Evolutionary conservation across 768 basidiomycete genomes (phyloP), one percentile per base, ranked within the genome.

Genomic region (Melanogaster broomeanus): DNA sequence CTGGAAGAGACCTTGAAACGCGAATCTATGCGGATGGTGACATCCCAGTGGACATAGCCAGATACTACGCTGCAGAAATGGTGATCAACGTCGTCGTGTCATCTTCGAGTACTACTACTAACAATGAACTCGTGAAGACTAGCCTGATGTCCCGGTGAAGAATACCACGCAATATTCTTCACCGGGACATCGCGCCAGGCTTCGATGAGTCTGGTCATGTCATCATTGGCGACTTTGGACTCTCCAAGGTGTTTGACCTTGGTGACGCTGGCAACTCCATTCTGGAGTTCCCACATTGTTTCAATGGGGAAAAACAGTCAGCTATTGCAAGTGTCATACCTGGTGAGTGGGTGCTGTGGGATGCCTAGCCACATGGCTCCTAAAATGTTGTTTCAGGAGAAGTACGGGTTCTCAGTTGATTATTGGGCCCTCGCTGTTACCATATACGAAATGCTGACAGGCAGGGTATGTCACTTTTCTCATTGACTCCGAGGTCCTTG

Each of bases 141-240:
- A 75, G 49, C 75, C 77, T 56, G 84, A 84, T 22, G 81, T 86
- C 61, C n/a, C n/a, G n/a, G n/a, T n/a, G n/a, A n/a, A n/a, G n/a
- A n/a, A n/a, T n/a, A n/a, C n/a, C n/a, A n/a, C n/a, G n/a, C n/a
- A n/a, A n/a, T n/a, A n/a, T n/a, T n/a, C 80, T 87, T 34, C 85
- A 87, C 58, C 80, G 83, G 37, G 84, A 86, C 59, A 80, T 88
- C 68, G 86, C 85, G 58, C 85, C 85, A 2, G 74, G 77, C 49
- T 72, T 82, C 55, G 76, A 77, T 13, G 65, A 66, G 12, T 67
- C 77, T 38, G 78, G 78, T 16, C 75, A 77, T 42, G 68, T 68
- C n/a, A 77, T 85, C 56, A 84, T 88, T 21, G 79, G 81, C 7
- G 82, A 86, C 59, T 84, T 86, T 64, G 82, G 83, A 15, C 79